A percentile compares a stretch with the other conserved stretches of the same genome.
phyloP scores from a whole-genome alignment of 306 rosid genomes.

The Prunus armeniaca region DNA sequence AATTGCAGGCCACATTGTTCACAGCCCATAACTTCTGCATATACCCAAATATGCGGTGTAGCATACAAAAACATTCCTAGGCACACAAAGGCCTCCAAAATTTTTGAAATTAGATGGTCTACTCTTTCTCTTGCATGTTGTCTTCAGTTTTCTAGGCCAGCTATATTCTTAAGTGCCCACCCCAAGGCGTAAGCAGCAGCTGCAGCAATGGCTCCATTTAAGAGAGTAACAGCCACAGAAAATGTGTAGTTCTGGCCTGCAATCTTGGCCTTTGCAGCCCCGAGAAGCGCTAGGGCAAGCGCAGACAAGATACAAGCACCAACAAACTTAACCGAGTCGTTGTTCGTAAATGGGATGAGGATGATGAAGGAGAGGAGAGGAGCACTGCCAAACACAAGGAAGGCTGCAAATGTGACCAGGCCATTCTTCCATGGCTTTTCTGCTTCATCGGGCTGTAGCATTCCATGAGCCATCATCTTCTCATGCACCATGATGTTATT shows the following conservation, averaged over 20 bases:
- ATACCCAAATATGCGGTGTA: too few species aligned
- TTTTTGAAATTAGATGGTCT: not conserved
- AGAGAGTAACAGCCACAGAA: slow-evolving; percentile 37
- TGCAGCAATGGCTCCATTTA: slow-evolving; percentile 51
- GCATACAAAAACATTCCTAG: not conserved
- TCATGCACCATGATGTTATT: slow-evolving; percentile 52
- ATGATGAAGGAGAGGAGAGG: slow-evolving; percentile 58
- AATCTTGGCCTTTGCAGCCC: slow-evolving; percentile 55
- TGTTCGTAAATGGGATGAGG: slow-evolving; percentile 53
- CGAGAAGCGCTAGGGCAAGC: slow-evolving; percentile 47
- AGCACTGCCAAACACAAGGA: slow-evolving; percentile 45
- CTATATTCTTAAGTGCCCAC: slow-evolving; percentile 43
- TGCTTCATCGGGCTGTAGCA: slow-evolving; percentile 38
- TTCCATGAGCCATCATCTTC: slow-evolving; percentile 49
- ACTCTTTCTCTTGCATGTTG: not conserved
- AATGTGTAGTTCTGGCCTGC: slow-evolving; percentile 36
- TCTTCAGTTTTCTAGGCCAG: slow-evolving; percentile 29
- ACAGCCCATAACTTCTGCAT: too few species aligned
- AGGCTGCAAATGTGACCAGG: slow-evolving; percentile 44
- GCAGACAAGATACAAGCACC: slow-evolving; percentile 54
- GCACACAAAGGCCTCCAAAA: not conserved
- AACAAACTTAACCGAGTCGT: slow-evolving; percentile 37
- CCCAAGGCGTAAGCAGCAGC: slow-evolving; percentile 51
- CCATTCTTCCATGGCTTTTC: slow-evolving; percentile 64
- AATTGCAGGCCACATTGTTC: too few species aligned